Conservation (phyloP, 2,329 filamentous ascomycete genomes). For the Chaetomium olivaceum region DNA sequence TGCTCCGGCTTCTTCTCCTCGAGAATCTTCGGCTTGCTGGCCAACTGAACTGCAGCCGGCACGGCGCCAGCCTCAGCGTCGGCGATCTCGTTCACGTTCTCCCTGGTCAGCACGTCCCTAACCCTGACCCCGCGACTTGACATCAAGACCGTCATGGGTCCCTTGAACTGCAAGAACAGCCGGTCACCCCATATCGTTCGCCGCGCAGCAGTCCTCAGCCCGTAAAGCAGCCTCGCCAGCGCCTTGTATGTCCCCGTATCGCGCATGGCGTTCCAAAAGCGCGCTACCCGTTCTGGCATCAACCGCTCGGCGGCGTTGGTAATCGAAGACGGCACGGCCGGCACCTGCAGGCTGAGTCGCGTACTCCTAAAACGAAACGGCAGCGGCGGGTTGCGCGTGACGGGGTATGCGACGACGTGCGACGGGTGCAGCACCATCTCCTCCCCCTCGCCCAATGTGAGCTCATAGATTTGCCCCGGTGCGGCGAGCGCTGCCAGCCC, state of each 20-base stretch:
- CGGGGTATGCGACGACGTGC: slow-evolving; percentile 87
- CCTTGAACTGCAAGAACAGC: slow-evolving; percentile 86
- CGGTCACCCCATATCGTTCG: slow-evolving; percentile 91
- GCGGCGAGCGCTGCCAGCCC: slow-evolving; percentile 83
- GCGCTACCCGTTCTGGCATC: slow-evolving; percentile 60
- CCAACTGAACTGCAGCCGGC: slow-evolving; percentile 56
- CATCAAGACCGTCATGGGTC: slow-evolving; percentile 81
- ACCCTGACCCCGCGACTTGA: slow-evolving; percentile 82
- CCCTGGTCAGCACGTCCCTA: slow-evolving; percentile 72
- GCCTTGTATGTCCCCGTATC: slow-evolving; percentile 72
- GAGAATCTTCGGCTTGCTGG: slow-evolving; percentile 42
- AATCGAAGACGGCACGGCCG: slow-evolving; percentile 53
- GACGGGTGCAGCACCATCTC: slow-evolving; percentile 89
- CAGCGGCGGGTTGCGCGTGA: slow-evolving; percentile 70
- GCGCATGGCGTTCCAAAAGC: slow-evolving; percentile 73
- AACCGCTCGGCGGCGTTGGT: slow-evolving; percentile 45
- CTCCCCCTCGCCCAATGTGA: slow-evolving; percentile 78
- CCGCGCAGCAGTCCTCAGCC: slow-evolving; percentile 72
- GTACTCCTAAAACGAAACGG: slow-evolving; percentile 85
- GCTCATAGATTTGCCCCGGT: slow-evolving; percentile 84
- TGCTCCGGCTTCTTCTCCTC: slow-evolving; percentile 32
- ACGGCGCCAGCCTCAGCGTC: slow-evolving; percentile 74
- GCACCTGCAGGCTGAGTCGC: slow-evolving; percentile 76
- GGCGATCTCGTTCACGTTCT: slow-evolving; percentile 88
- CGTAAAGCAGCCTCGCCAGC: slow-evolving; percentile 64